Evolutionary conservation across 257 asterid genomes (phyloP).

Genomic region (Solanum rostratum): DNA sequence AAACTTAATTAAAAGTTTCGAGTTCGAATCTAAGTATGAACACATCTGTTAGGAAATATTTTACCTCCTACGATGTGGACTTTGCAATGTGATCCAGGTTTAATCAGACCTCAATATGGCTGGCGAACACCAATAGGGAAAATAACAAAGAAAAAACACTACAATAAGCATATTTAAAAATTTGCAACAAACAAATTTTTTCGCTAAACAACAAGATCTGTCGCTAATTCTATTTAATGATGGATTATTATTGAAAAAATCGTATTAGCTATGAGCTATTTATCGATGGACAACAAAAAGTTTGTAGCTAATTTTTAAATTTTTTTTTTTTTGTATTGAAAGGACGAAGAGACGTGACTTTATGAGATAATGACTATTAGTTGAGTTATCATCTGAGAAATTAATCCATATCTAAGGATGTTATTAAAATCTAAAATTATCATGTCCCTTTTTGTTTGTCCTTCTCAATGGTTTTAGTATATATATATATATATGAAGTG

Average conservation of each 20-base stretch:
- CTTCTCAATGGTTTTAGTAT: background rate
- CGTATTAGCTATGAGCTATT: background rate
- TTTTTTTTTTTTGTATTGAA: too few species aligned
- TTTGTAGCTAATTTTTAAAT: background rate
- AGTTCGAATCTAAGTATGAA: too few species aligned
- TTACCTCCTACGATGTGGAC: rapidly evolving
- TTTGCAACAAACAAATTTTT: background rate
- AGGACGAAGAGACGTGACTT: background rate
- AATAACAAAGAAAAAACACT: background rate
- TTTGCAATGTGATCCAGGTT: background rate
- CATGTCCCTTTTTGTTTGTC: background rate
- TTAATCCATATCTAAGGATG: background rate
- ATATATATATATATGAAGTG: background rate
- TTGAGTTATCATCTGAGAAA: background rate
- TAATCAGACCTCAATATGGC: rapidly evolving
- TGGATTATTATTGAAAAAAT: background rate
- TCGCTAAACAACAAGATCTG: background rate
- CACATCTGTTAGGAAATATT: rapidly evolving
- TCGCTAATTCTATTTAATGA: background rate
- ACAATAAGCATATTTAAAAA: background rate
- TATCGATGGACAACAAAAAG: background rate
- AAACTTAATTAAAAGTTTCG: rapidly evolving
- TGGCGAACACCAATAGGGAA: rapidly evolving
- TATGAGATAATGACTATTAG: background rate
- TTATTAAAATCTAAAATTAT: background rate